Conservation (phyloP, 2,329 filamentous ascomycete genomes). For the Trichoderma atroviride region DNA sequence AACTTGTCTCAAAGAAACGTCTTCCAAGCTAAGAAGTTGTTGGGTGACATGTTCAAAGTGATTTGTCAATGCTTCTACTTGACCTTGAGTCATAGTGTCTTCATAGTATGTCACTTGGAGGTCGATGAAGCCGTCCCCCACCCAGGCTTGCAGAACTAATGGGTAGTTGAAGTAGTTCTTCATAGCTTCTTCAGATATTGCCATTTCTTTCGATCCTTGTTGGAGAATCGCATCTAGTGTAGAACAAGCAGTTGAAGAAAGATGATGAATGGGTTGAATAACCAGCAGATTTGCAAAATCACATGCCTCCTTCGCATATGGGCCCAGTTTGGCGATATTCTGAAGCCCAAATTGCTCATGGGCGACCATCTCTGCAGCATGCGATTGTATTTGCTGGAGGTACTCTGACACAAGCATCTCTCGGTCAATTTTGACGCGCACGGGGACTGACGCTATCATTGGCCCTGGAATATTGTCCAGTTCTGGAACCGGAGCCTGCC, state of each 20-base stretch:
- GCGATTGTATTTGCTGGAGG: constrained; percentile 32
- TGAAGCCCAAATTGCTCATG: constrained; percentile 36
- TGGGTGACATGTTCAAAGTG: constrained; percentile 27
- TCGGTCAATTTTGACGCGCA: constrained; percentile 14
- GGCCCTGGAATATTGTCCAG: constrained; percentile 11
- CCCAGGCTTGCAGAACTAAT: constrained; percentile 24
- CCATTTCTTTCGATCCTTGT: constrained; percentile 4
- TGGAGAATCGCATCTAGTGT: constrained; percentile 7
- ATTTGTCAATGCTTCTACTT: constrained; percentile 22
- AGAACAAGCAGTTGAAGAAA: constrained; percentile 10
- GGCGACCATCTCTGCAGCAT: constrained; percentile 32
- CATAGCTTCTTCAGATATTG: constrained; percentile 22
- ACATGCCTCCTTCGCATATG: constrained; percentile 25
- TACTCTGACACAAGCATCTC: background rate
- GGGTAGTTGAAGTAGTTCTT: constrained; percentile 30
- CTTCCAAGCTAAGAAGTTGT: constrained; percentile 24
- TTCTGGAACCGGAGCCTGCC: constrained; percentile 18
- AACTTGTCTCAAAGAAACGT: background rate
- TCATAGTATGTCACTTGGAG: constrained; percentile 24
- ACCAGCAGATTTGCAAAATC: constrained; percentile 27
- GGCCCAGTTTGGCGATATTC: constrained; percentile 34
- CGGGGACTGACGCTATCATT: constrained; percentile 21
- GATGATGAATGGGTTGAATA: constrained; percentile 25
- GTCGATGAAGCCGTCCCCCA: constrained; percentile 21
- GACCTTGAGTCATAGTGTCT: background rate